A percentile compares a stretch with the other conserved stretches of the same genome.
These are phyloP conservation scores for Fusarium avenaceum DNA, from an alignment of 2,329 filamentous ascomycete genomes.

Conservation along the genomic window DNA sequence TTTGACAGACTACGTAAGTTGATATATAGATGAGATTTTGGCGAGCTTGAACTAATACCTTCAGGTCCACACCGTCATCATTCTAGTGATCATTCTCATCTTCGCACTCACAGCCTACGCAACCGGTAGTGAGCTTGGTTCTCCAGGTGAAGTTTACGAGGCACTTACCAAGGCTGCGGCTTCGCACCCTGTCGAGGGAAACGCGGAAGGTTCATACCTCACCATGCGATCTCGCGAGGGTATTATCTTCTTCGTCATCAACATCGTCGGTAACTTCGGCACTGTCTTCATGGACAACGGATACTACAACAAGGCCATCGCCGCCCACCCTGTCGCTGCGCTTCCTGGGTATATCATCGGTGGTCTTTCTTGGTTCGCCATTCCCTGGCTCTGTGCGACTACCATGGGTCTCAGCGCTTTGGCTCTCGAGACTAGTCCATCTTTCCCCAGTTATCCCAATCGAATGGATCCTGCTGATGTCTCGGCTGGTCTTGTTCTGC, in stretches of 20 bases:
- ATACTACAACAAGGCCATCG: slow-evolving; percentile 95
- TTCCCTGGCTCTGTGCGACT: slow-evolving; percentile 89
- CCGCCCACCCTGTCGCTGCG: slow-evolving; percentile 85
- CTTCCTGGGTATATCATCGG: slow-evolving; percentile 91
- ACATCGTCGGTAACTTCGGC: slow-evolving; percentile 84
- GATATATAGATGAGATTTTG: accelerated
- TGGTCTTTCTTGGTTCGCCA: slow-evolving; percentile 91
- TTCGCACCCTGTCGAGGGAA: slow-evolving; percentile 81
- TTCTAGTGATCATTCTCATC: slow-evolving; percentile 86
- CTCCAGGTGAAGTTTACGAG: slow-evolving; percentile 83
- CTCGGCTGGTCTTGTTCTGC: slow-evolving; percentile 84
- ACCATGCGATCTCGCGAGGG: slow-evolving; percentile 82
- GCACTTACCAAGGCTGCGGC: slow-evolving; percentile 76
- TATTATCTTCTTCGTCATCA: slow-evolving; percentile 91
- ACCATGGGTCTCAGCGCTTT: slow-evolving; percentile 88
- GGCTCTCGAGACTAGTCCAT: slow-evolving; percentile 71
- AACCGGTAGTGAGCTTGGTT: slow-evolving; percentile 78
- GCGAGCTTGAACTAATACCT: not conserved
- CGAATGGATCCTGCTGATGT: slow-evolving; percentile 68
- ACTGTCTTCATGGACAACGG: slow-evolving; percentile 88
- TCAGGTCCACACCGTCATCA: slow-evolving; percentile 78
- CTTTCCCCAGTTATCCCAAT: slow-evolving; percentile 64
- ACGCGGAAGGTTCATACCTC: slow-evolving; percentile 84
- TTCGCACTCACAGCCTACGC: slow-evolving; percentile 88
- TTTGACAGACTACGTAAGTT: slow-evolving; percentile 79